Evolutionary conservation across 78 protist genomes (phyloP), one percentile per base, ranked within the genome.

Genomic region (Chrysochromulina tobinii): DNA sequence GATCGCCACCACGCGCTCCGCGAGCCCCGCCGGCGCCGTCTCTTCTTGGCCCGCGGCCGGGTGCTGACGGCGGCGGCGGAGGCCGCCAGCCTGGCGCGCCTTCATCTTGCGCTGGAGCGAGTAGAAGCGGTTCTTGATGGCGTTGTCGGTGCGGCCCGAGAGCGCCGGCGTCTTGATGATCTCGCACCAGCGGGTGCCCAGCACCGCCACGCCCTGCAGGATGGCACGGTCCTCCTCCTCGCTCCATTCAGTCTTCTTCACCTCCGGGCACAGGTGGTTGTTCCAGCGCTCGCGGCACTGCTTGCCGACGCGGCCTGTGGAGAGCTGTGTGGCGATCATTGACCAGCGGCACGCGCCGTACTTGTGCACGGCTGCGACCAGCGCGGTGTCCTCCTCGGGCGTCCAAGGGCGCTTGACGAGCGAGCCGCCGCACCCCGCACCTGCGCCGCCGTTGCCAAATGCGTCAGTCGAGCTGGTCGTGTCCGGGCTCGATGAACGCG

Each of bases 261-360:
- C 84, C n/a, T 75, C 57, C 3, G 84, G 84, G 84, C 84, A 75
- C 12, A 75, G 84, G 23, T 75, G 84, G 23, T 75, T 75, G 84
- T 38, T 66, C 72, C 64, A 59, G 7, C 64, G 64, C 64, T 59
- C 64, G 7, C 64, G 7, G 64, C 27, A 21, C 57, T 75, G 84
- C 57, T 75, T 75, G 3, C 84, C 84, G 9, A 51, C 57, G 54
- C 84, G 54, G 20, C 84, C 84, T 5, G 84, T 2, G 4, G 81
- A 25, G 27, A 75, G 57, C 25, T 75, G 84, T 58, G 84, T 75
- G 25, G 84, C 84, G 57, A 75, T 75, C 27, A 75, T 5, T 7
- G 84, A 50, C 84, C 84, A 75, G 84, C 84, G 84, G 18, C 59
- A 15, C 12, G 84, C 57, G 54, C 84, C 84, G 57, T 75, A 75